Base-by-base conservation (phyloP, 495 filamentous ascomycete genomes). In the Pseudomonodictys pantanalensis region DNA sequence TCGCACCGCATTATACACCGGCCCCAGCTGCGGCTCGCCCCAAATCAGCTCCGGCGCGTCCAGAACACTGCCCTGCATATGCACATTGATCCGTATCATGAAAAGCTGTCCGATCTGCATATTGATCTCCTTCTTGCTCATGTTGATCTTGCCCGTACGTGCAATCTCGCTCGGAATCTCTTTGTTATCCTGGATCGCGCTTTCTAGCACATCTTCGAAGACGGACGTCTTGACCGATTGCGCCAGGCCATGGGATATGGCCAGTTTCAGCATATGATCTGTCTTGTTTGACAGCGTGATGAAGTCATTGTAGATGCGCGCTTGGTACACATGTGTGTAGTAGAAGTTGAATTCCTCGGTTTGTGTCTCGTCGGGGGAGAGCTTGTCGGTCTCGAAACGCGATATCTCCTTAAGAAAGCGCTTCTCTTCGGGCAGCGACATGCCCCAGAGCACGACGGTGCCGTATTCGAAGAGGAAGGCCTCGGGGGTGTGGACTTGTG, bases 391-490 rank as follows among this genome's bases (percentile, higher is more conserved):
- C 68, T 96, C 95, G 69, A 97, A 98, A 69, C 92, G 96, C n/a
- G 89, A 85, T 48, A 97, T 87, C 64, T 98, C 93, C 56, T 91
- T 92, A 4, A 98, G 76, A 68, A 98, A 95, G 23, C 86, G 80
- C 44, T 86, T 82, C 72, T 98, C 93, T 60, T 98, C 85, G 7
- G 81, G 77, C 7, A 86, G 73, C 0, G 89, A 85, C 92, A 98
- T 96, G 57, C 93, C 93, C 93, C 93, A 98, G 70, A 97, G 92
- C n/a, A 98, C 93, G n/a, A 96, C 89, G n/a, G 96, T 95, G 38
- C 93, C 93, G 68, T 98, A 98, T 64, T 96, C 87, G 69, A 96
- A 98, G 22, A 98, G 80, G 72, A 98, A 97, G 9, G 97, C 80
- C 72, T 98, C 93, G 0, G 92, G 91, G 1, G 85, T 95, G 69